Conservation (phyloP, 2,329 filamentous ascomycete genomes). For the Chrysosporium keratinophilum region DNA sequence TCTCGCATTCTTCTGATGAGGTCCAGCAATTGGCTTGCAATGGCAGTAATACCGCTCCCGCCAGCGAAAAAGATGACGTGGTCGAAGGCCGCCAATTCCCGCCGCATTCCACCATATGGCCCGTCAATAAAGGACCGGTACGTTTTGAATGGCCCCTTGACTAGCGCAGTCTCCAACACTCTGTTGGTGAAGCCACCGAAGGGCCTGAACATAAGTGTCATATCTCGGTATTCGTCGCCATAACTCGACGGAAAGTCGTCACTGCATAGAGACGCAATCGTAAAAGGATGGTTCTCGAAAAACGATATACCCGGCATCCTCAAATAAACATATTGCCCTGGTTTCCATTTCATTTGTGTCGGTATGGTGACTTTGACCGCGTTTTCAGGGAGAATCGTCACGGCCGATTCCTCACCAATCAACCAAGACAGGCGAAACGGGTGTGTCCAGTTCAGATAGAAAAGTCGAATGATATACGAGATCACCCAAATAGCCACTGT, state of each 20-base stretch:
- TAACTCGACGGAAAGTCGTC: slow-evolving; percentile 90
- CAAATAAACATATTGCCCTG: slow-evolving; percentile 89
- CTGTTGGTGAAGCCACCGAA: slow-evolving; percentile 82
- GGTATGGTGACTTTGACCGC: slow-evolving; percentile 94
- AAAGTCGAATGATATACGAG: slow-evolving; percentile 63
- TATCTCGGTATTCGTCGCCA: slow-evolving; percentile 76
- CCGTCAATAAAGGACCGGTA: slow-evolving; percentile 89
- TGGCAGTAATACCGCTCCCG: slow-evolving; percentile 85
- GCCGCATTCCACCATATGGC: slow-evolving; percentile 87
- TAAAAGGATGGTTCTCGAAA: slow-evolving; percentile 91
- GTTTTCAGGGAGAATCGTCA: slow-evolving; percentile 82
- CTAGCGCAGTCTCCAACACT: slow-evolving; percentile 70
- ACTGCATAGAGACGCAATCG: slow-evolving; percentile 82
- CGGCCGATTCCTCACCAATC: slow-evolving; percentile 81
- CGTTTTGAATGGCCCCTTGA: slow-evolving; percentile 80
- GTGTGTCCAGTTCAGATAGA: slow-evolving; percentile 82
- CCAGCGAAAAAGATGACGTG: slow-evolving; percentile 88
- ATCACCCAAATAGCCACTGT: slow-evolving; percentile 67
- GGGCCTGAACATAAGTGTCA: slow-evolving; percentile 82
- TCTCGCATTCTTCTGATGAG: slow-evolving; percentile 96
- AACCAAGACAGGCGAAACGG: slow-evolving; percentile 70
- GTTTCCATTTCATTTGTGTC: slow-evolving; percentile 83
- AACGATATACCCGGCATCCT: slow-evolving; percentile 86
- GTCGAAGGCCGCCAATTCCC: slow-evolving; percentile 82
- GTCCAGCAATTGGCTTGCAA: slow-evolving; percentile 82